Conservation (phyloP, 2,329 filamentous ascomycete species). For the Mycocentrospora acerina region DNA sequence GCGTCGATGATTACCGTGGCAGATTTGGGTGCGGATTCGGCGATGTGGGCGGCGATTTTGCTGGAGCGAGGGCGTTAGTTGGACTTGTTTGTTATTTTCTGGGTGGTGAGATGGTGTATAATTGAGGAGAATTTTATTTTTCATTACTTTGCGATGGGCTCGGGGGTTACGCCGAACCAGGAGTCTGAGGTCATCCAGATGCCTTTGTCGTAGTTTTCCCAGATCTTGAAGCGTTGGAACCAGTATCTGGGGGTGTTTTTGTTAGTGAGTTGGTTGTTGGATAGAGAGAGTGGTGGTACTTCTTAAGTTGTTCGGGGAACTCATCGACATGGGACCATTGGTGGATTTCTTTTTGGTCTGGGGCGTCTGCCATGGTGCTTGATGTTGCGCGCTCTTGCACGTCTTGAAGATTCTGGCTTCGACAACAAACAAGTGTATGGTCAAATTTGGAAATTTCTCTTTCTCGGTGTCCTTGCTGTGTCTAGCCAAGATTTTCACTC, state of each 20-base stretch:
- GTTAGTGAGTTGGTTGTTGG: slow-evolving; percentile 1
- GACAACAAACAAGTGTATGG: too few species aligned
- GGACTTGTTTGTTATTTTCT: too few species aligned
- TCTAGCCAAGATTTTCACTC: too few species aligned
- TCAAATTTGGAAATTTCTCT: too few species aligned
- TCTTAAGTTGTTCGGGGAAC: slow-evolving; percentile 81
- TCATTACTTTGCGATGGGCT: slow-evolving; percentile 86
- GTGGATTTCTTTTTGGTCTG: slow-evolving; percentile 48
- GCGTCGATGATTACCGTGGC: slow-evolving; percentile 77
- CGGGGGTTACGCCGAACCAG: slow-evolving; percentile 96
- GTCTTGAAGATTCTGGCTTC: too few species aligned
- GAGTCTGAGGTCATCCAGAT: slow-evolving; percentile 89
- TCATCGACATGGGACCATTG: slow-evolving; percentile 72
- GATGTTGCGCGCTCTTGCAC: too few species aligned
- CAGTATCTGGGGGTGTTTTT: slow-evolving; percentile 69
- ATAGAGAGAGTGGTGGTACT: slow-evolving; percentile 54
- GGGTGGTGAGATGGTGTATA: too few species aligned
- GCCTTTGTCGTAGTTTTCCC: slow-evolving; percentile 82
- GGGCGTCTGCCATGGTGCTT: slow-evolving; percentile 18
- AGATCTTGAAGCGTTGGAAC: slow-evolving; percentile 84
- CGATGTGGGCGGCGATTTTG: slow-evolving; percentile 74
- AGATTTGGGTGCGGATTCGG: slow-evolving; percentile 52
- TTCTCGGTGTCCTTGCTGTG: too few species aligned
- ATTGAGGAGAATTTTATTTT: too few species aligned
- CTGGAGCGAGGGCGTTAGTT: slow-evolving; percentile 37